Conservation (phyloP, 179 eudicot genomes). For the Spergularia azorica region DNA sequence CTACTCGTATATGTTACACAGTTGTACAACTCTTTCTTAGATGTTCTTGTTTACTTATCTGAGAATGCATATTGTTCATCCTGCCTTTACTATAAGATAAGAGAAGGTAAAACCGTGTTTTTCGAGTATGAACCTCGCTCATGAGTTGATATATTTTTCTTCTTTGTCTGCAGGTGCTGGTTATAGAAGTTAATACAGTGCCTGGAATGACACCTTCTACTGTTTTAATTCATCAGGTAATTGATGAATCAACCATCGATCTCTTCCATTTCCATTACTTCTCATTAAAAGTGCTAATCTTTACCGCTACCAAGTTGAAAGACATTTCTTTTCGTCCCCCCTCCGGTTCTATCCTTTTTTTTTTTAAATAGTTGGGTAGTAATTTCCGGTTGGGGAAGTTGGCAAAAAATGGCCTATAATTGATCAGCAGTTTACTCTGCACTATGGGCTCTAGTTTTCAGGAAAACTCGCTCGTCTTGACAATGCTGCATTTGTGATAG, state of each 20-base stretch:
- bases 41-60: background rate
- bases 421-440: too few species aligned
- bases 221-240: constrained; percentile 92
- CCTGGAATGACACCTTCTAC: constrained; percentile 99
- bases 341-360: too few species aligned
- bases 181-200: constrained; percentile 91
- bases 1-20: background rate
- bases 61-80: background rate
- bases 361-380: too few species aligned
- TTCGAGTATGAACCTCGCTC: background rate
- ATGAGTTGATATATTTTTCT: background rate
- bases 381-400: too few species aligned
- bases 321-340: too few species aligned
- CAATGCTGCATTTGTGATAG: constrained; percentile 36
- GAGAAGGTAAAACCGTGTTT: background rate
- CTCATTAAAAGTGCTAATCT: too few species aligned
- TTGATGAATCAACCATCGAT: background rate
- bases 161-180: constrained; percentile 56
- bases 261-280: background rate
- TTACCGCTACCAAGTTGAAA: too few species aligned
- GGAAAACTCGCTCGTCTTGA: too few species aligned
- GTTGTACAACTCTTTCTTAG: background rate
- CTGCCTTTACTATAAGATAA: too few species aligned
- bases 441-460: too few species aligned
- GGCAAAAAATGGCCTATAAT: too few species aligned